Base-by-base conservation (phyloP, 1,284 basidiomycete genomes). In the Coriolopsis trogii region DNA sequence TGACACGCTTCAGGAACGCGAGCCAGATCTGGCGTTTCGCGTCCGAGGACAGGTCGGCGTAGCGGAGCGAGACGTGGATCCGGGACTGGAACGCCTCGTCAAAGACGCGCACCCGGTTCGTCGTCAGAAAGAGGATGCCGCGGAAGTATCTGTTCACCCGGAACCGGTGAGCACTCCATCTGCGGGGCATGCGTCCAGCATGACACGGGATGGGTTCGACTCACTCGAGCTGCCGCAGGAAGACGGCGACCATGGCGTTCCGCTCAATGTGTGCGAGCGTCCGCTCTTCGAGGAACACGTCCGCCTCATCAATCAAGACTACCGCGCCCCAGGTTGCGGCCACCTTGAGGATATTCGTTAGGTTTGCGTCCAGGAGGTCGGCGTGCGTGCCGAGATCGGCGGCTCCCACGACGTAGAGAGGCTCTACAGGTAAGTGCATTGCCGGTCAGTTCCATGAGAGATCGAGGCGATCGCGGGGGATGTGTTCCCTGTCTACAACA, bases 31-130 rank as follows among this genome's bases (percentile, higher is more conserved):
- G 74, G 16, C 72, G 69, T 53, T 78, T 76, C 8, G 81, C 82
- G 28, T 73, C 69, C 18, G 75, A 65, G 31, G 73, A 70, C 30
- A 86, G 77, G 51, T 83, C 76, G 39, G 71, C 70, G 72, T 83
- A 85, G 63, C 82, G 80, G 1, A 85, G 71, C 2, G 83, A 82
- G 51, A 86, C 78, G 63, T 85, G 82, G 55, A 84, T 84, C 41
- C 83, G 81, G 13, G 82, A 84, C 51, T 83, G 75, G 75, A 86
- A 86, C 4, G 84, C 85, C 60, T 83, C 81, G 63, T 86, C 84
- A 63, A 86, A 85, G 4, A 80, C 76, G 51, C 79, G 78, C 18
- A 87, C 81, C 23, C 84, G 77, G 62, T 86, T 87, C 7, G 84
- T 86, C 13, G 85, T 86, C 36, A 87, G 70, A 73, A 87, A 85